phyloP scores from a whole-genome alignment of 2,329 filamentous ascomycete genomes.

The Saccharata proteae region DNA sequence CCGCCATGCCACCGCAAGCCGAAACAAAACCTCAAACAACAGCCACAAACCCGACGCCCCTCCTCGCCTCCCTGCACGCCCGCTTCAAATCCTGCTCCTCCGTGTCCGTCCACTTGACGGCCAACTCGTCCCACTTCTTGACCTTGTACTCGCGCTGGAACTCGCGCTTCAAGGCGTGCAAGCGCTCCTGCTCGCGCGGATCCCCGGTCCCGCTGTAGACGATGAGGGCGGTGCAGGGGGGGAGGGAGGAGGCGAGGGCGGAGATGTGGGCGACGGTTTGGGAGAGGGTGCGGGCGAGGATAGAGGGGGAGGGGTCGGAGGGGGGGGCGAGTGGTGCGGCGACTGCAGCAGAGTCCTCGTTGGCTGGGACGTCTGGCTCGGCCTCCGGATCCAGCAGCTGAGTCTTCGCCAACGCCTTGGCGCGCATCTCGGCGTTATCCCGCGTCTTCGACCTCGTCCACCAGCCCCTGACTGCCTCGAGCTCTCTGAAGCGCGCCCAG shows the following conservation, averaged over 20 bases:
- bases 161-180: slow-evolving; percentile 44
- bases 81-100: slow-evolving; percentile 48
- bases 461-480: slow-evolving; percentile 50
- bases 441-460: slow-evolving; percentile 38
- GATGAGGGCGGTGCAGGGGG: slow-evolving; percentile 47
- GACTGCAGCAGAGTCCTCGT: not conserved
- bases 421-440: slow-evolving; percentile 19
- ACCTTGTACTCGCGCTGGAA: slow-evolving; percentile 46
- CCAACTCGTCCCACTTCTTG: slow-evolving; percentile 52
- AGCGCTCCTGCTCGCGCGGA: slow-evolving; percentile 42
- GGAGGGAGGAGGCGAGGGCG: slow-evolving; percentile 43
- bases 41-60: slow-evolving; percentile 46
- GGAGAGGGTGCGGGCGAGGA: slow-evolving; percentile 35
- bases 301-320: slow-evolving; percentile 8
- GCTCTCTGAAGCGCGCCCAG: slow-evolving; percentile 50
- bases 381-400: not conserved
- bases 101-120: slow-evolving; percentile 51
- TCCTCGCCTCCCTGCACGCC: slow-evolving; percentile 44
- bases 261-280: slow-evolving; percentile 40
- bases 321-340: slow-evolving; percentile 10
- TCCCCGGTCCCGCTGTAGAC: slow-evolving; percentile 55
- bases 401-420: slow-evolving; percentile 5
- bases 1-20: no score
- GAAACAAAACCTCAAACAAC: no score
- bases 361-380: not conserved